Evolutionary conservation across 805 yeast species (phyloP), one percentile per base, ranked within the genome.

Genomic region (Candida broadrunensis): DNA sequence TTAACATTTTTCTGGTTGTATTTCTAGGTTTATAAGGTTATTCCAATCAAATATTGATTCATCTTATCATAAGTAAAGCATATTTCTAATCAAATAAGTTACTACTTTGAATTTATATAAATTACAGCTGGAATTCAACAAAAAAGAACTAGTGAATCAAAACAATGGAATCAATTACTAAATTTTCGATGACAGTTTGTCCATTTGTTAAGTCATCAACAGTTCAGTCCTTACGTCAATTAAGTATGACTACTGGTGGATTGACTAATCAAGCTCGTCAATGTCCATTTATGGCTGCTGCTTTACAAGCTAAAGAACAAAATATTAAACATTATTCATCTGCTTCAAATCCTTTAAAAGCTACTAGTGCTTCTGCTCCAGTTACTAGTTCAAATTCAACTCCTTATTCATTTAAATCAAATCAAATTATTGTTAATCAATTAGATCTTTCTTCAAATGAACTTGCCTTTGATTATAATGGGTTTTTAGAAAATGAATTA

Each of bases 241-340:
- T 85, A 50, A 73, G 83, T 38, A 58, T 61, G 16, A 50, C 59
- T 42, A 58, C 75, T 24, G 63, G 64, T 20, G 55, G 64, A 19
- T 75, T 85, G 57, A 68, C 74, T 35, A 55, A 65, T 34, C 78
- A 77, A 48, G 96, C 95, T 39, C 63, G 75, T 34, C 77, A 74
- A 45, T 90, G 98, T 63, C 98, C 98, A n/a, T 85, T 89, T 41
- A 86, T 89, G 85, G 88, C 88, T 19, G 81, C 82, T 38, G 96
- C 96, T 27, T 65, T 88, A 39, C 58, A 58, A 48, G 73, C 70
- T 43, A 66, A 56, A 43, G 65, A 61, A 38, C 55, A 63, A 32
- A 54, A 51, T 37, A 7, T 9, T 7, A 70, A 76, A 62, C 16
- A 44, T 36, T 77, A 77, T 53, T 71, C 81, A 11, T 60, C 71